These are phyloP conservation scores for Fusarium solani-melongenae DNA, from an alignment of 2,329 filamentous ascomycete genomes.

Conservation along the genomic window DNA sequence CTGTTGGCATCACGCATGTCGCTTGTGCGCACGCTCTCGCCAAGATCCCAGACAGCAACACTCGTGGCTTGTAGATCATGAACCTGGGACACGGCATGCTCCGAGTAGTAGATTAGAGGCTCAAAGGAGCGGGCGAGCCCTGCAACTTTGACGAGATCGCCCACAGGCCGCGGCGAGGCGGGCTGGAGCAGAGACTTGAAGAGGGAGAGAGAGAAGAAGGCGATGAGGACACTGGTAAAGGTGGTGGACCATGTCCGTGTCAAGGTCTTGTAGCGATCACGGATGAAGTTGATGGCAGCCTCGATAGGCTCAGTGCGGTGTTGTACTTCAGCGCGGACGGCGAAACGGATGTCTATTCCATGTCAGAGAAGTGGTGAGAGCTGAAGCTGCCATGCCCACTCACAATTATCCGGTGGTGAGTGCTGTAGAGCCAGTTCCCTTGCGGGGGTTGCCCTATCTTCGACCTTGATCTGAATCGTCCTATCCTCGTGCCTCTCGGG, in stretches of 20 bases:
- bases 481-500: slow-evolving; percentile 58
- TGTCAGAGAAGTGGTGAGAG: slow-evolving; percentile 8
- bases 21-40: slow-evolving; percentile 87
- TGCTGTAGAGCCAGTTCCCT: slow-evolving; percentile 36
- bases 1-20: slow-evolving; percentile 91
- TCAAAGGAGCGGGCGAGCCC: slow-evolving; percentile 92
- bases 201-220: slow-evolving; percentile 72
- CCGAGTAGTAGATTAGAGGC: slow-evolving; percentile 93
- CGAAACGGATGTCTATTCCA: slow-evolving; percentile 82
- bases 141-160: slow-evolving; percentile 89
- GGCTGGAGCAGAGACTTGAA: slow-evolving; percentile 77
- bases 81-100: slow-evolving; percentile 87
- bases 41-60: slow-evolving; percentile 93
- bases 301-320: slow-evolving; percentile 89
- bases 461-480: slow-evolving; percentile 50
- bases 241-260: slow-evolving; percentile 78
- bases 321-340: slow-evolving; percentile 86
- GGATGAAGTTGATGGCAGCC: slow-evolving; percentile 72
- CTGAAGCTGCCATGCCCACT: slow-evolving; percentile 39
- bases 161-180: slow-evolving; percentile 57
- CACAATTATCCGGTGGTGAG: slow-evolving; percentile 61
- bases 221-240: slow-evolving; percentile 69
- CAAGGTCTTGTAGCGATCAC: slow-evolving; percentile 66
- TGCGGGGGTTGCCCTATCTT: slow-evolving; percentile 40
- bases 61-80: slow-evolving; percentile 90